Evolutionary conservation across 306 rosid species (phyloP).

Genomic region (Gastrolobium villosum): DNA sequence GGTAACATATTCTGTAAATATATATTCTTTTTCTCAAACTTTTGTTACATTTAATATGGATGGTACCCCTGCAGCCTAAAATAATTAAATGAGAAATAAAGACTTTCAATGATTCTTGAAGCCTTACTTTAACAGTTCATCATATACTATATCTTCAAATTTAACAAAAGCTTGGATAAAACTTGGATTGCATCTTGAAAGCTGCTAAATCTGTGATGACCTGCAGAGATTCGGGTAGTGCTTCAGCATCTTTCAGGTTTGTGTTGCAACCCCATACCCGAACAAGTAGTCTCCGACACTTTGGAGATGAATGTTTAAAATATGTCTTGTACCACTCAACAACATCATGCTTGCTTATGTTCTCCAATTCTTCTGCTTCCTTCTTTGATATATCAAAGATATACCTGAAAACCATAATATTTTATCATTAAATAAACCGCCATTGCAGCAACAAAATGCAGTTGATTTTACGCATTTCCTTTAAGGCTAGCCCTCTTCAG

Average conservation of each 20-base stretch:
- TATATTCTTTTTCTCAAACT: background rate
- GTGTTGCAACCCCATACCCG: conserved; percentile 96
- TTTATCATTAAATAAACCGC: conserved; percentile 30
- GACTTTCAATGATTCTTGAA: conserved; percentile 23
- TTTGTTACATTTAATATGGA: conserved; percentile 29
- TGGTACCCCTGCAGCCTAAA: background rate
- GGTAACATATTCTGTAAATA: background rate
- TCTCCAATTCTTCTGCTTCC: conserved; percentile 80
- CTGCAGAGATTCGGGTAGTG: conserved; percentile 49
- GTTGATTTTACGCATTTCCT: background rate
- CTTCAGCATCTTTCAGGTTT: conserved; percentile 63
- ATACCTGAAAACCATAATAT: conserved; percentile 67
- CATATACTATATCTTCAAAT: conserved; percentile 20
- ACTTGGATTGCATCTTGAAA: conserved; percentile 72
- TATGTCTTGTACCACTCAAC: conserved; percentile 78
- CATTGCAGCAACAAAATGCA: conserved; percentile 34
- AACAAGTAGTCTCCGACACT: conserved; percentile 74
- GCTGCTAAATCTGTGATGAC: conserved; percentile 65
- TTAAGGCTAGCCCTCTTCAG: background rate
- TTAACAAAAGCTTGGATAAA: conserved; percentile 73
- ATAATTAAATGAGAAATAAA: conserved; percentile 30
- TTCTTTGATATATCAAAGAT: conserved; percentile 73
- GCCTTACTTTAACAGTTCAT: conserved; percentile 27
- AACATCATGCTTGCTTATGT: conserved; percentile 73
- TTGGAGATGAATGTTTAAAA: conserved; percentile 73